Conservation (phyloP, 2,329 filamentous ascomycete species). For the Aspergillus texensis region DNA sequence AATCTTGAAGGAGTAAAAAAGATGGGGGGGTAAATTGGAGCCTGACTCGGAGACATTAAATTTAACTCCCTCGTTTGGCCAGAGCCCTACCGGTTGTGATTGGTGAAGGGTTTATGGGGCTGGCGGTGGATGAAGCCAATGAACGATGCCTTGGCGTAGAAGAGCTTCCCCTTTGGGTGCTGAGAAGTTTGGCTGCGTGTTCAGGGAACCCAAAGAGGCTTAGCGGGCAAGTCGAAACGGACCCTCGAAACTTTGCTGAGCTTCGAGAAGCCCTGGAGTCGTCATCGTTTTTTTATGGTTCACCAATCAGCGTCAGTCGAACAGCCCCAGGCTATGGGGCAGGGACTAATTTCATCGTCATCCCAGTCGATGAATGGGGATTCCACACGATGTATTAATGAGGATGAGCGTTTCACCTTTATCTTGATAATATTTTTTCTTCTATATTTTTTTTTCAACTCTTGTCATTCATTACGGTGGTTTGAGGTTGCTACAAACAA, state of each 20-base stretch:
- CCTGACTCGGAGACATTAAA: conserved; percentile 1
- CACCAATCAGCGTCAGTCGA: neutral
- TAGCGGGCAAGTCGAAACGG: conserved; percentile 19
- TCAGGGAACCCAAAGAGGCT: conserved; percentile 1
- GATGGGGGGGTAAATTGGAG: neutral
- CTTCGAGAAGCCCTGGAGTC: conserved; percentile 27
- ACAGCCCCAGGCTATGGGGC: conserved; percentile 7
- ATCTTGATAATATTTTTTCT: neutral
- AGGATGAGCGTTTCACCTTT: conserved; percentile 19
- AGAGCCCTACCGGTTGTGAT: neutral
- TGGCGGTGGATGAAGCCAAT: conserved; percentile 10
- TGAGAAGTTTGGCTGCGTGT: conserved; percentile 7
- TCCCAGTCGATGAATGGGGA: conserved; percentile 1
- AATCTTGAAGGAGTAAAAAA: neutral
- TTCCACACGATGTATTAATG: conserved; percentile 16
- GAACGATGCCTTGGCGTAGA: neutral
- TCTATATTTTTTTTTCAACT: neutral
- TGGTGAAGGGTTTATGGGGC: neutral
- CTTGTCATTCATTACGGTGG: neutral
- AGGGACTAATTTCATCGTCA: conserved; percentile 13
- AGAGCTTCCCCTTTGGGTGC: conserved; percentile 16
- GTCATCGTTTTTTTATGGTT: conserved; percentile 19
- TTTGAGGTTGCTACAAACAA: conserved; percentile 3
- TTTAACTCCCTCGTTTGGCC: conserved; percentile 3
- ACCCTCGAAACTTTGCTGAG: conserved; percentile 19